These are phyloP conservation scores for Talaromyces sp. DNA, from an alignment of 2,329 filamentous ascomycete species.

Conservation along the genomic window DNA sequence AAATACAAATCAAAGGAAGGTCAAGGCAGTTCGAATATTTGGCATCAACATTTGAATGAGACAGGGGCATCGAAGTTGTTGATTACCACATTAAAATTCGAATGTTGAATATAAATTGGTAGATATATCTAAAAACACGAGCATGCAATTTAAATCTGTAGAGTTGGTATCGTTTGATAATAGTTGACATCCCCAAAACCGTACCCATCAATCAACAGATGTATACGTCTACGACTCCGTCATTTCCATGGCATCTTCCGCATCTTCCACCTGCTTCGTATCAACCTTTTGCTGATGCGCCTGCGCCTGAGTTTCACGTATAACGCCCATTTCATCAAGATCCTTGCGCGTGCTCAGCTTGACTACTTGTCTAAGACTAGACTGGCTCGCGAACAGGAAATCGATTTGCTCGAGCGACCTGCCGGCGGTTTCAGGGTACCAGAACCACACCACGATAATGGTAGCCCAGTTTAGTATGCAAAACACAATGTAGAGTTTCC, in stretches of 20 bases:
- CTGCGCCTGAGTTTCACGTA: slow-evolving; percentile 11
- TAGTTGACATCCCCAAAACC: neutral
- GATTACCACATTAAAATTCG: neutral
- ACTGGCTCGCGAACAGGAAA: slow-evolving; percentile 13
- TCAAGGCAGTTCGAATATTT: too few relatives aligned
- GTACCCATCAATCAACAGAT: neutral
- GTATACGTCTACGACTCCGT: neutral
- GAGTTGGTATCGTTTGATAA: neutral
- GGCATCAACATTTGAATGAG: neutral
- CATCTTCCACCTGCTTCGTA: slow-evolving; percentile 6
- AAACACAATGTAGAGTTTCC: slow-evolving; percentile 33
- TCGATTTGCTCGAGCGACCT: slow-evolving; percentile 26
- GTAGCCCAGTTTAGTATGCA: slow-evolving; percentile 35
- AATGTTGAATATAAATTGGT: neutral
- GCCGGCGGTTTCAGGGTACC: slow-evolving; percentile 22
- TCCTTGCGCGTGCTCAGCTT: slow-evolving; percentile 13
- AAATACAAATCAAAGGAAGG: too few relatives aligned
- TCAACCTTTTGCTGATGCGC: slow-evolving; percentile 11
- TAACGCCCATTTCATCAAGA: slow-evolving; percentile 11
- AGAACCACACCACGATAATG: slow-evolving; percentile 40
- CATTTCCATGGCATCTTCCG: neutral
- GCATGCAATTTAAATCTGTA: neutral
- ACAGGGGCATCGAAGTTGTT: neutral
- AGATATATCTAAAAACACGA: neutral
- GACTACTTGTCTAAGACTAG: slow-evolving; percentile 12